Evolutionary conservation across 1,284 basidiomycete species (phyloP), one percentile per base, ranked within the genome.

Genomic region (Phenoliferia sp.): DNA sequence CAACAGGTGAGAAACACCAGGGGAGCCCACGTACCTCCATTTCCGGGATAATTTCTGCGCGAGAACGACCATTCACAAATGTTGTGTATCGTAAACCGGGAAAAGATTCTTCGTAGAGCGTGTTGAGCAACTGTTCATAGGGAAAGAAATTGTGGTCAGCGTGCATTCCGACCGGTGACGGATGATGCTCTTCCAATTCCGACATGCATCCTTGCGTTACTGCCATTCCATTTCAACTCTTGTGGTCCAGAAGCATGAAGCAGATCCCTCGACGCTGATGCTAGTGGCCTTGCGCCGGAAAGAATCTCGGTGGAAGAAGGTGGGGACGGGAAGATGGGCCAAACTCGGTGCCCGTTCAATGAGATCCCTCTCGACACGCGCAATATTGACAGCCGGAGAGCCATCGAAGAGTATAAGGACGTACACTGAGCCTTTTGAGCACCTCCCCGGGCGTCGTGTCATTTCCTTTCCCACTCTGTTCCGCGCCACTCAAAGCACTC

Each of bases 51-150:
- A 95, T 87, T 58, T 79, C 83, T 33, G 84, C 83, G 58, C 92
- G 83, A 64, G 85, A 84, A 65, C 93, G 84, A 36, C 90, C 90
- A 76, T 92, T 91, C 57, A 95, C 93, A 76, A 94, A 95, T 3
- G 92, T 94, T 79, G 94, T 90, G 76, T 91, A 95, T 32, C 88
- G 83, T 68, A 95, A 79, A 1, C 87, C 86, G 0, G 89, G 87
- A 75, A 87, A 95, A 61, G 81, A 80, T 32, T 77, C 80, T 77
- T 92, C 90, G 76, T 94, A 95, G 67, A 86, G 85, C 9, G 80
- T 82, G 74, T 95, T 95, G 61, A 95, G 84, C 56, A 65, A 71
- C 74, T 72, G 48, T 12, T 22, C 3, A 19, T 16, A 1, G n/a
- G 17, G 7, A 3, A 22, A 22, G 3, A 7, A 26, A 19, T 3